These are phyloP conservation scores for Graphilbum ipis-grandicollis DNA, from an alignment of 2,329 filamentous ascomycete species.

Conservation along the genomic window DNA sequence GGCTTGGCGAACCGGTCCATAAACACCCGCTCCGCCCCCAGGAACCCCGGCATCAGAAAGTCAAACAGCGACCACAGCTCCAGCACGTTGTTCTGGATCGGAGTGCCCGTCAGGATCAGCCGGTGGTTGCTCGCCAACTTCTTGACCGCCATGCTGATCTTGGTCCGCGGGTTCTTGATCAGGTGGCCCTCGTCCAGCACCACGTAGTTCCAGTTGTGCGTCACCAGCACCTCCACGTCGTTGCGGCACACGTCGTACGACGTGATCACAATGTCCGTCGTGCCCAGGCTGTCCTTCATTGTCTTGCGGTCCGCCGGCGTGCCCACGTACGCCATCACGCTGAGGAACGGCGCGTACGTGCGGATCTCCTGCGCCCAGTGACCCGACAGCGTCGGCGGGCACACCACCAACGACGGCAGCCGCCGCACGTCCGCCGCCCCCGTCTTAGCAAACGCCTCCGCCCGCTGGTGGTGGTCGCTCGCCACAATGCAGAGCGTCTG, in stretches of 20 bases:
- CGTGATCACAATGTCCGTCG: constrained; percentile 86
- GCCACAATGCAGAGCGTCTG: constrained; percentile 97
- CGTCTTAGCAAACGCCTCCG: constrained; percentile 76
- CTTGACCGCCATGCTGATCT: constrained; percentile 89
- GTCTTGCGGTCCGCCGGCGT: constrained; percentile 64
- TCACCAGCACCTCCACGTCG: constrained; percentile 67
- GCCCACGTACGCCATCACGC: constrained; percentile 78
- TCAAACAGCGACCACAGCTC: constrained; percentile 97
- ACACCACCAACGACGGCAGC: constrained; percentile 85
- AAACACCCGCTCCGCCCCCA: constrained; percentile 91
- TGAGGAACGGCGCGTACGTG: constrained; percentile 87
- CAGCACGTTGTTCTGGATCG: constrained; percentile 93
- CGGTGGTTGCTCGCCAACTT: constrained; percentile 79
- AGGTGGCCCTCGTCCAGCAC: constrained; percentile 94
- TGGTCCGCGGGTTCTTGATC: constrained; percentile 97
- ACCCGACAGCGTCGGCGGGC: constrained; percentile 85
- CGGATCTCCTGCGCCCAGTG: constrained; percentile 98
- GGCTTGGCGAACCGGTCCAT: constrained; percentile 88
- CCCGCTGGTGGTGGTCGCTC: constrained; percentile 87
- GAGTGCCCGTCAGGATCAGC: constrained; percentile 88
- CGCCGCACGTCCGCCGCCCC: constrained; percentile 59
- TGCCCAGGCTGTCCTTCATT: constrained; percentile 49
- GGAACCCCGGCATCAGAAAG: constrained; percentile 96
- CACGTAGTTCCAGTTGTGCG: constrained; percentile 86
- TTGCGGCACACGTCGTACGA: constrained; percentile 98